phyloP scores from a whole-genome alignment of 768 basidiomycete species.

The Psilocybe sp. region DNA sequence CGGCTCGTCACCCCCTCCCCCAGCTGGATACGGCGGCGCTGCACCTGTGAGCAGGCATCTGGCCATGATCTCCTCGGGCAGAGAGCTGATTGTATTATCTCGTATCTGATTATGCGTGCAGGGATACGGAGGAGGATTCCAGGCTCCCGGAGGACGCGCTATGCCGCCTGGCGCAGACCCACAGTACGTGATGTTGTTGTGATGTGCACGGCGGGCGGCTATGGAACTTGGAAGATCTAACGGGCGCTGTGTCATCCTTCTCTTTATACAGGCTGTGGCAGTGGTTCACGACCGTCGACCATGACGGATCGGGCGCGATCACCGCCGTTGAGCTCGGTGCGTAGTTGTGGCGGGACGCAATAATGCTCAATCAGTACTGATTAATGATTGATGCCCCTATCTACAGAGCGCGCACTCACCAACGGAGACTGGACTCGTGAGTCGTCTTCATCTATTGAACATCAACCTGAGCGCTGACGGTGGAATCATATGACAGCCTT shows the following conservation, averaged over 20 bases:
- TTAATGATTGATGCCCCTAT: neutral
- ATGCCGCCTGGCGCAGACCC: slow-evolving; percentile 72
- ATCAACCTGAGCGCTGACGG: slow-evolving; percentile 2
- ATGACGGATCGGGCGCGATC: slow-evolving; percentile 67
- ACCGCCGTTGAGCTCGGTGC: slow-evolving; percentile 63
- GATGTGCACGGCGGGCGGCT: neutral
- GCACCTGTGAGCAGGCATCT: slow-evolving; percentile 2
- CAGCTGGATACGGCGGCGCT: slow-evolving; percentile 5
- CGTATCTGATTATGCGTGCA: slow-evolving; percentile 5
- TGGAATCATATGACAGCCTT: slow-evolving; percentile 53
- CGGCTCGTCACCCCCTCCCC: too few species aligned
- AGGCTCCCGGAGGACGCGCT: slow-evolving; percentile 27
- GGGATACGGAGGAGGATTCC: slow-evolving; percentile 40
- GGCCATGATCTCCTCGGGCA: neutral
- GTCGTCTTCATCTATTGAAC: slow-evolving; percentile 29
- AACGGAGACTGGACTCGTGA: slow-evolving; percentile 76
- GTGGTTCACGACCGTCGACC: slow-evolving; percentile 72
- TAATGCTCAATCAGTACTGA: too few species aligned
- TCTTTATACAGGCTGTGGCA: slow-evolving; percentile 55
- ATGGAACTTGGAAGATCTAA: neutral
- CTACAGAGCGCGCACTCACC: slow-evolving; percentile 43
- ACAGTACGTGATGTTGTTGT: slow-evolving; percentile 47
- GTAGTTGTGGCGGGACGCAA: too few species aligned
- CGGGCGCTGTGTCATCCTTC: neutral
- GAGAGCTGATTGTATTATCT: neutral